Conservation (phyloP, 2,329 filamentous ascomycete genomes). For the Aspergillus cejpii region DNA sequence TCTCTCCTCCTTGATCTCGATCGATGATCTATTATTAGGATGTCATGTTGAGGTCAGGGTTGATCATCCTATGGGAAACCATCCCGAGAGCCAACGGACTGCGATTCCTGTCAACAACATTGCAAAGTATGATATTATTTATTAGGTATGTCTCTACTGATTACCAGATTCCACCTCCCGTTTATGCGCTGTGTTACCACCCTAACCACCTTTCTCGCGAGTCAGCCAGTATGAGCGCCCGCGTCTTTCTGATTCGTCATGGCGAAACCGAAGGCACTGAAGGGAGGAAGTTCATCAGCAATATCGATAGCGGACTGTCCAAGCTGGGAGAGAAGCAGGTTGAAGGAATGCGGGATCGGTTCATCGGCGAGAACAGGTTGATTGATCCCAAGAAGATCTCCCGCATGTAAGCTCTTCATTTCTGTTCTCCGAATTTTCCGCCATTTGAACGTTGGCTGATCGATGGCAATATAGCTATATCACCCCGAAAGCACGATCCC, state of each 20-base stretch:
- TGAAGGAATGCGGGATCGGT: slow-evolving; percentile 36
- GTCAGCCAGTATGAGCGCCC: neutral
- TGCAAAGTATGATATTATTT: neutral
- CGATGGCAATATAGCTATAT: slow-evolving; percentile 28
- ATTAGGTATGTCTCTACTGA: too few species aligned
- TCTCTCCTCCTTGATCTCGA: too few species aligned
- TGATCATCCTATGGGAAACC: neutral
- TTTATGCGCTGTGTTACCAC: too few species aligned
- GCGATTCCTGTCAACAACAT: neutral
- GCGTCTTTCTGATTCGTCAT: slow-evolving; percentile 36
- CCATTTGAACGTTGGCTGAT: neutral
- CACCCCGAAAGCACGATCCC: slow-evolving; percentile 40
- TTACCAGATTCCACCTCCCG: too few species aligned
- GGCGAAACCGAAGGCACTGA: slow-evolving; percentile 47
- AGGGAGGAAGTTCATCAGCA: slow-evolving; percentile 44
- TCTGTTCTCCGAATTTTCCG: neutral
- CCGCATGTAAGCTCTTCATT: slow-evolving; percentile 32
- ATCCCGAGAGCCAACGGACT: neutral
- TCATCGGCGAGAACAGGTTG: slow-evolving; percentile 48
- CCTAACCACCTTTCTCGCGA: neutral
- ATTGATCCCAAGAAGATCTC: slow-evolving; percentile 47
- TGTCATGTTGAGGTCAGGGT: neutral
- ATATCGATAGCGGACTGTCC: slow-evolving; percentile 42
- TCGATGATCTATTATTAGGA: too few species aligned
- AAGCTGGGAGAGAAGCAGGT: slow-evolving; percentile 42